Percentiles rank a stretch among this genome's conserved stretches.
These are phyloP conservation scores for Phylloboletellus chloephorus DNA, from an alignment of 1,284 basidiomycete species.

Conservation along the genomic window DNA sequence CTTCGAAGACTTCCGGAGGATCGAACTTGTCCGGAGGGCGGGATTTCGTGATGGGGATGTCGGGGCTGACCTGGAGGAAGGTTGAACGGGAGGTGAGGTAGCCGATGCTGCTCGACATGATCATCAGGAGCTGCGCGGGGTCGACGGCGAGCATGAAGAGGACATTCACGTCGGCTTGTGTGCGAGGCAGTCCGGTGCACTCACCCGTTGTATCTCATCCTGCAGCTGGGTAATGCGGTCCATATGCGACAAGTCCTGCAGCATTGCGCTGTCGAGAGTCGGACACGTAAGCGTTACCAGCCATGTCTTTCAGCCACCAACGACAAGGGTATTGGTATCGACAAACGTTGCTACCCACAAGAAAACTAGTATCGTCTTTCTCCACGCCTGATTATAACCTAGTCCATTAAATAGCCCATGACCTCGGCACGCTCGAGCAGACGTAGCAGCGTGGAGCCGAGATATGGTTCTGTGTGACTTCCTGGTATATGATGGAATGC, in stretches of 20 bases:
- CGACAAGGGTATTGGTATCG: neutral
- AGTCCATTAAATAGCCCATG: neutral
- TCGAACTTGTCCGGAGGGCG: conserved; percentile 67
- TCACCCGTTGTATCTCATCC: conserved; percentile 78
- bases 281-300: conserved; percentile 11
- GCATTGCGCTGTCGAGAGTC: conserved; percentile 50
- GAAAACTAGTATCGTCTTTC: neutral
- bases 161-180: neutral
- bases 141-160: neutral
- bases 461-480: too few species aligned
- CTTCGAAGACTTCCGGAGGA: conserved; percentile 60
- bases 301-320: conserved; percentile 1
- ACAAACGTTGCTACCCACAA: neutral
- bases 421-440: too few species aligned
- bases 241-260: conserved; percentile 83
- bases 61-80: conserved; percentile 66
- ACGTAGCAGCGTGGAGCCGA: too few species aligned
- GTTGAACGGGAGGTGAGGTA: conserved; percentile 70
- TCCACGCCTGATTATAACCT: neutral
- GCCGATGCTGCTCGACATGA: conserved; percentile 72
- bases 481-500: too few species aligned
- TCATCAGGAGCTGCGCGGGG: conserved; percentile 62
- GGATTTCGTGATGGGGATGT: conserved; percentile 72
- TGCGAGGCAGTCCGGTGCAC: conserved; percentile 11
- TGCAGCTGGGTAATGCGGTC: conserved; percentile 85